Evolutionary conservation across 495 filamentous ascomycete genomes (phyloP).

Genomic region (Pyronema omphalodes): DNA sequence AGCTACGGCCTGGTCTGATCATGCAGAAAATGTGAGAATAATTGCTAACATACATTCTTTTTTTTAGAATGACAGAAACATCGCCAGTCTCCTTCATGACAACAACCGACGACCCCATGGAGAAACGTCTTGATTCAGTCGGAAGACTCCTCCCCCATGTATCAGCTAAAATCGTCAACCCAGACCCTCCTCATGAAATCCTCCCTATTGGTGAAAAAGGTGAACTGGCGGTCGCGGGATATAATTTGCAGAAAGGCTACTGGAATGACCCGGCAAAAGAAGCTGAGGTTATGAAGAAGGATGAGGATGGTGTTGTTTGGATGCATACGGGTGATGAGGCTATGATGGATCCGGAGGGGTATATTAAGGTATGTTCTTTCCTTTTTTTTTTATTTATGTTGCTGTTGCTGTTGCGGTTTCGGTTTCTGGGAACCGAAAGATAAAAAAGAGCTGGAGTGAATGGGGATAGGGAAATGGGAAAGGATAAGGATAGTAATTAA

Average conservation of each 20-base stretch:
- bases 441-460: no score
- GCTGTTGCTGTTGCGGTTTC: no score
- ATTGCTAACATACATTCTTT: neutral
- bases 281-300: conserved; percentile 46
- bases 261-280: conserved; percentile 56
- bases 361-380: conserved; percentile 31
- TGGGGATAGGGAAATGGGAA: no score
- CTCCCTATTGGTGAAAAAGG: conserved; percentile 49
- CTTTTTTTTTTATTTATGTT: neutral
- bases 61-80: conserved; percentile 69
- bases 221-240: conserved; percentile 71
- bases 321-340: conserved; percentile 88
- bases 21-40: no score
- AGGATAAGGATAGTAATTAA: neutral
- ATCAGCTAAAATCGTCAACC: conserved; percentile 60
- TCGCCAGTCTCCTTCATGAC: conserved; percentile 81
- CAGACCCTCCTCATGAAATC: conserved; percentile 34
- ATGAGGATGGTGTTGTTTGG: conserved; percentile 43
- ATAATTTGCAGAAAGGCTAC: conserved; percentile 80
- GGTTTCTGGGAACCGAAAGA: no score
- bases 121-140: conserved; percentile 59
- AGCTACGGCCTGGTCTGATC: no score
- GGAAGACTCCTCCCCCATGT: conserved; percentile 68
- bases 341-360: conserved; percentile 57
- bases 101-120: conserved; percentile 57